phyloP scores from a whole-genome alignment of 345 rosid species.

The Alliaria petiolata region DNA sequence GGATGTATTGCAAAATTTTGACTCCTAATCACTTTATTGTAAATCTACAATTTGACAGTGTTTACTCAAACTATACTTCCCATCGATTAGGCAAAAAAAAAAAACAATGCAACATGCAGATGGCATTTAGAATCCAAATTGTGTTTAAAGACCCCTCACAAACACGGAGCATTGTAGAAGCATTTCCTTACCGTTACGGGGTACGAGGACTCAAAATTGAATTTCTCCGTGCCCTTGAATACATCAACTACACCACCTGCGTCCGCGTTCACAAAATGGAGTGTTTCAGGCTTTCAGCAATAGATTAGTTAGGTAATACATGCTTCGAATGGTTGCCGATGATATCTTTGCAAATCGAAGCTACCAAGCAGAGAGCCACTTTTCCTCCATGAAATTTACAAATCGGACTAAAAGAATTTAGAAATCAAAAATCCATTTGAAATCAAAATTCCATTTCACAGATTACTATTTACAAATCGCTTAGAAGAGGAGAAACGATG shows the following conservation, averaged over 20 bases:
- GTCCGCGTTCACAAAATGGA: conserved; percentile 12
- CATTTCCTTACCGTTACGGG: conserved; percentile 53
- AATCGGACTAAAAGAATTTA: not conserved
- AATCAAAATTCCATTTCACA: not conserved
- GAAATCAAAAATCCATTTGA: too few species aligned
- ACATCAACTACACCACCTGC: conserved; percentile 81
- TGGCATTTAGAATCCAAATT: not conserved
- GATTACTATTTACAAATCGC: not conserved
- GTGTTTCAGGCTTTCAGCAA: not conserved
- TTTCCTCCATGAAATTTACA: not conserved
- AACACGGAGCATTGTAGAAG: not conserved
- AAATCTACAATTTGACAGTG: not conserved
- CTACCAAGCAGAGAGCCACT: not conserved
- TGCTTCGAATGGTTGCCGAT: not conserved
- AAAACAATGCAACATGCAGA: not conserved
- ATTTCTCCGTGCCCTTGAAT: conserved; percentile 49
- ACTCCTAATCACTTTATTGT: not conserved
- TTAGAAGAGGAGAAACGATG: not conserved
- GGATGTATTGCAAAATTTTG: not conserved
- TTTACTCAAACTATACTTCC: not conserved
- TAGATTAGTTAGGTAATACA: not conserved
- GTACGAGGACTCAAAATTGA: conserved; percentile 50
- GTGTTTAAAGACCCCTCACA: not conserved
- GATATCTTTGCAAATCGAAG: not conserved
- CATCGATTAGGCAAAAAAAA: not conserved